Evolutionary conservation across 352 stramenopile species (phyloP).

Genomic region (Phytophthora pluvialis): DNA sequence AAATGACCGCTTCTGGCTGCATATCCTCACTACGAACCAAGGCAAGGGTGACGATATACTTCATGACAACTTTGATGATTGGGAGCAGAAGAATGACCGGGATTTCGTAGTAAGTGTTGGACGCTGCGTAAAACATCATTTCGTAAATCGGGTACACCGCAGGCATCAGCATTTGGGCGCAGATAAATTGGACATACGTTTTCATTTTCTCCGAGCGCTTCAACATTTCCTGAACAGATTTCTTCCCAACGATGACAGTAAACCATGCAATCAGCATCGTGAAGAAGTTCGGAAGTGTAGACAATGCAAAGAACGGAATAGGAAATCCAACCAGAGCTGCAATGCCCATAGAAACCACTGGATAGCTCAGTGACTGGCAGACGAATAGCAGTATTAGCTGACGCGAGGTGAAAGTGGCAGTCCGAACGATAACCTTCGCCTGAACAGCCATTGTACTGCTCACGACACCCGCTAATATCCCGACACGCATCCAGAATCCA

Average conservation of each 20-base stretch:
- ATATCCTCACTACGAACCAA: constrained; percentile 14
- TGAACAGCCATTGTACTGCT: constrained; percentile 9
- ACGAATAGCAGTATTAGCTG: constrained; percentile 11
- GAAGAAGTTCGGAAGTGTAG: constrained; percentile 26
- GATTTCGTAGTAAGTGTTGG: constrained; percentile 15
- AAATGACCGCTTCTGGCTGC: constrained; percentile 16
- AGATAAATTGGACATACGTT: constrained; percentile 8
- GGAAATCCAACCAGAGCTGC: constrained; percentile 20
- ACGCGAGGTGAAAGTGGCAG: background rate
- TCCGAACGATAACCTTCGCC: constrained; percentile 5
- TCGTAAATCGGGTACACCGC: constrained; percentile 29
- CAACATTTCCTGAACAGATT: constrained; percentile 6
- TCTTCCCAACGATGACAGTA: constrained; percentile 1
- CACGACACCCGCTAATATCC: constrained; percentile 17
- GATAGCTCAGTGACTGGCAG: constrained; percentile 14
- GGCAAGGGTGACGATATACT: constrained; percentile 10
- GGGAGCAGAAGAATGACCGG: constrained; percentile 22
- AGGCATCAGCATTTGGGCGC: constrained; percentile 22
- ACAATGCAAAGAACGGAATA: constrained; percentile 22
- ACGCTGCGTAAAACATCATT: constrained; percentile 10
- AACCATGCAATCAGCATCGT: constrained; percentile 12
- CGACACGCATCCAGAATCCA: constrained; percentile 28
- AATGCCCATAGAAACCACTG: constrained; percentile 15
- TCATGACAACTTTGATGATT: constrained; percentile 22
- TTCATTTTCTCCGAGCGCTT: constrained; percentile 1